Evolutionary conservation across 768 basidiomycete genomes (phyloP).

Genomic region (Leucocoprinus sp.): DNA sequence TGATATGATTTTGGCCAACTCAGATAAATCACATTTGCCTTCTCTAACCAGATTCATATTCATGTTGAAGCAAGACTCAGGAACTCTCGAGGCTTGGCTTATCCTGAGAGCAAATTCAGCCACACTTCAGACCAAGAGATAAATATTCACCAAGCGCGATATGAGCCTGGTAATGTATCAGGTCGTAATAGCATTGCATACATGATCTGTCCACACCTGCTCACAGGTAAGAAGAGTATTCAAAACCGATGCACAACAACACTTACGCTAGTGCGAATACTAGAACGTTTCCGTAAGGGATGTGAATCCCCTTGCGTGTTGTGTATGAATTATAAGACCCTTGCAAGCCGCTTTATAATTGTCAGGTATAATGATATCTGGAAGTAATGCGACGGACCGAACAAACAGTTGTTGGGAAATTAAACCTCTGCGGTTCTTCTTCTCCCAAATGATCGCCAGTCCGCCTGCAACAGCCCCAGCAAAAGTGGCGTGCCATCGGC

Average conservation of each 20-base stretch:
- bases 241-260: background rate
- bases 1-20: slow-evolving; percentile 46
- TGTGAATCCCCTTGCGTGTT: slow-evolving; percentile 49
- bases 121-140: background rate
- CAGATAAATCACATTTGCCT: slow-evolving; percentile 43
- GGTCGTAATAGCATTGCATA: slow-evolving; percentile 72
- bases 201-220: slow-evolving; percentile 78
- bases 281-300: slow-evolving; percentile 80
- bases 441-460: slow-evolving; percentile 72
- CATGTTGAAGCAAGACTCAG: slow-evolving; percentile 53
- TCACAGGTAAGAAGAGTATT: background rate
- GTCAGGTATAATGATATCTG: background rate
- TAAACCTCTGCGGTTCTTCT: slow-evolving; percentile 46
- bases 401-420: slow-evolving; percentile 89
- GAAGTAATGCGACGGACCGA: slow-evolving; percentile 39
- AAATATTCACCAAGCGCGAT: slow-evolving; percentile 54
- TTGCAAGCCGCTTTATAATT: slow-evolving; percentile 64
- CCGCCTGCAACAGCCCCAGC: slow-evolving; percentile 74
- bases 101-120: slow-evolving; percentile 43
- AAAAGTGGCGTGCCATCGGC: slow-evolving; percentile 71
- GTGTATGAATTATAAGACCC: slow-evolving; percentile 81
- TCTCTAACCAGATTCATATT: slow-evolving; percentile 59
- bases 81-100: slow-evolving; percentile 55
- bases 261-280: slow-evolving; percentile 71
- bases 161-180: slow-evolving; percentile 77